Conservation (phyloP, 2,329 filamentous ascomycete genomes). For the Talaromyces sp. region DNA sequence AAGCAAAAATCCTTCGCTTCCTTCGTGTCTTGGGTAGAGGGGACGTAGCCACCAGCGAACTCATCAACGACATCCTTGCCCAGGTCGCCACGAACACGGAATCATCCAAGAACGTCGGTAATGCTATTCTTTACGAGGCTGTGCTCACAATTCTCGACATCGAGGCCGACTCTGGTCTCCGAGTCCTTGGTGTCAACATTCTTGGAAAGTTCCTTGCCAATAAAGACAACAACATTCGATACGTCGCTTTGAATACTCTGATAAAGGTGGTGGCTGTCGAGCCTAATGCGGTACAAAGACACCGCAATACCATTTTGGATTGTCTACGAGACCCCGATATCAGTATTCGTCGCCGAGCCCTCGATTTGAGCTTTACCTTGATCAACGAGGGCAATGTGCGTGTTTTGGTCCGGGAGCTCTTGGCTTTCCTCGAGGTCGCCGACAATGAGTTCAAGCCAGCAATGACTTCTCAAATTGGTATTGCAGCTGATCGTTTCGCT, state of each 20-base stretch:
- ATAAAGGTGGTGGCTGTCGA: conserved; percentile 98
- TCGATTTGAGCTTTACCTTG: conserved; percentile 94
- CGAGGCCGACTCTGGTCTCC: conserved; percentile 89
- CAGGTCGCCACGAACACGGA: conserved; percentile 98
- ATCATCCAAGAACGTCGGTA: conserved; percentile 96
- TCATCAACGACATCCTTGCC: conserved; percentile 97
- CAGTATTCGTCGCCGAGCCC: conserved; percentile 88
- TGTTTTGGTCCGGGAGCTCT: conserved; percentile 83
- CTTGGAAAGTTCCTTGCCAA: conserved; percentile 98
- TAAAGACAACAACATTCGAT: conserved; percentile 98
- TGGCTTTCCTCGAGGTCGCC: conserved; percentile 93
- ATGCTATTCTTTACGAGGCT: conserved; percentile 95
- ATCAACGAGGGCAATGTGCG: conserved; percentile 97
- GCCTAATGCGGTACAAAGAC: conserved; percentile 92
- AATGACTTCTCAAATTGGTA: conserved; percentile 97
- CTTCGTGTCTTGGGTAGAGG: conserved; percentile 81
- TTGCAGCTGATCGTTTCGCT: conserved; percentile 91
- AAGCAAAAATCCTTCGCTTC: conserved; percentile 89
- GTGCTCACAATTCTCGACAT: conserved; percentile 97
- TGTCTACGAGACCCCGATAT: conserved; percentile 96
- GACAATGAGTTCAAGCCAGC: conserved; percentile 98
- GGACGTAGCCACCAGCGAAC: conserved; percentile 81
- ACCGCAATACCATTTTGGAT: conserved; percentile 95
- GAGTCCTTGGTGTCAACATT: conserved; percentile 95
- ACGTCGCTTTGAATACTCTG: conserved; percentile 92